phyloP scores from a whole-genome alignment of 345 rosid genomes.

The Eucalyptus pauciflora region DNA sequence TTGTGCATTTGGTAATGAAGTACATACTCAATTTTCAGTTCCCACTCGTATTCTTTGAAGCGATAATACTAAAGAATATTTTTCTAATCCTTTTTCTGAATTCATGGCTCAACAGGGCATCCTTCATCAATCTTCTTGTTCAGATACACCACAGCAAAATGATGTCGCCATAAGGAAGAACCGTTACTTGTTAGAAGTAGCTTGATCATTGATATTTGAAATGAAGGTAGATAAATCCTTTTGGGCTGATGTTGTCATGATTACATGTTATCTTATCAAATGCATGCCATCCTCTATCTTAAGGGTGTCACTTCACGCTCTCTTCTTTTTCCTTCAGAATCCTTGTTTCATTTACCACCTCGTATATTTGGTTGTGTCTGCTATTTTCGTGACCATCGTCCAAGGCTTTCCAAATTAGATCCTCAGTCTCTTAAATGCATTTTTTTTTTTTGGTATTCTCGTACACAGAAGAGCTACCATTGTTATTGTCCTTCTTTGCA shows the following conservation, averaged over 20 bases:
- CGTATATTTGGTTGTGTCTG: too few species aligned
- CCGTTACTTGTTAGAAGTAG: background rate
- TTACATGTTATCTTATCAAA: background rate
- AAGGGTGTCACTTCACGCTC: background rate
- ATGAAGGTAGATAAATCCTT: background rate
- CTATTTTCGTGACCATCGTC: too few species aligned
- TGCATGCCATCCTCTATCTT: background rate
- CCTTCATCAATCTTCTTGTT: background rate
- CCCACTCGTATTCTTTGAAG: rapidly evolving
- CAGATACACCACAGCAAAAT: background rate
- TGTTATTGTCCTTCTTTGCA: too few species aligned
- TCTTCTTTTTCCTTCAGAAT: background rate
- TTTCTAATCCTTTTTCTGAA: background rate
- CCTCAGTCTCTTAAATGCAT: too few species aligned
- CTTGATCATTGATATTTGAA: background rate
- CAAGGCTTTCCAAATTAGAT: too few species aligned
- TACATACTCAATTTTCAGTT: background rate
- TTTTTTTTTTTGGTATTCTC: too few species aligned
- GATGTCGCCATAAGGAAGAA: background rate
- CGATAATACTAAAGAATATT: background rate
- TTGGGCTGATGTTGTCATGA: background rate
- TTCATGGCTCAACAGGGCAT: background rate
- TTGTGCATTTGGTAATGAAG: background rate
- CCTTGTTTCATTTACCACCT: background rate
- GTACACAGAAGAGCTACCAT: too few species aligned